Percentiles rank a stretch among this genome's conserved stretches.
Conservation (phyloP, 2,329 filamentous ascomycete genomes). For the Stachybotrys chlorohalonatus region DNA sequence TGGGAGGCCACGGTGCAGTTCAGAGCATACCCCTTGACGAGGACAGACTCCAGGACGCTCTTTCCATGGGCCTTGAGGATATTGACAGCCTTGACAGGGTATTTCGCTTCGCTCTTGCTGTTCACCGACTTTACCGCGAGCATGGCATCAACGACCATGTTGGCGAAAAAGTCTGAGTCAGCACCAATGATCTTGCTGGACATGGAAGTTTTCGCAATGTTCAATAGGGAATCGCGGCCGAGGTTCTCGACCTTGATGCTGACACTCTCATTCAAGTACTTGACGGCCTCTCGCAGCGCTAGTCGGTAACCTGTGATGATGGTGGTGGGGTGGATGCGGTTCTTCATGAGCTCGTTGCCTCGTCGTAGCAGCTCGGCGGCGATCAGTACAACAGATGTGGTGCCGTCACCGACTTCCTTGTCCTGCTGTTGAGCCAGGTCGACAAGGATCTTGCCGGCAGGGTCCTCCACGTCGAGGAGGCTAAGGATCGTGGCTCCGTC, state of each 20-base stretch:
- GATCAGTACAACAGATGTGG: slow-evolving; percentile 94
- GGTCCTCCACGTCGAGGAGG: slow-evolving; percentile 93
- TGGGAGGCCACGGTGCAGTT: slow-evolving; percentile 99
- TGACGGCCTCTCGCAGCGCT: slow-evolving; percentile 89
- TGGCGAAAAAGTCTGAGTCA: slow-evolving; percentile 93
- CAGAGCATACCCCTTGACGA: slow-evolving; percentile 93
- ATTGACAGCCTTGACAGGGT: slow-evolving; percentile 98
- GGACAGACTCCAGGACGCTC: slow-evolving; percentile 74
- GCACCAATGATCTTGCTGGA: slow-evolving; percentile 97
- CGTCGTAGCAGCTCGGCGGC: slow-evolving; percentile 88
- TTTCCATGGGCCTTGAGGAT: slow-evolving; percentile 98
- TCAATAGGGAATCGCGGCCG: slow-evolving; percentile 82
- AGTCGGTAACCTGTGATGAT: slow-evolving; percentile 98
- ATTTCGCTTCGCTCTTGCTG: slow-evolving; percentile 84
- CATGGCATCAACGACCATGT: slow-evolving; percentile 94
- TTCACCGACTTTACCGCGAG: slow-evolving; percentile 89
- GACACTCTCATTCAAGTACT: slow-evolving; percentile 98
- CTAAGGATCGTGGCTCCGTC: slow-evolving; percentile 95
- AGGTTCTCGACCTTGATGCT: slow-evolving; percentile 91
- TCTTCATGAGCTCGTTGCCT: slow-evolving; percentile 98
- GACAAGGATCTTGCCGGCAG: slow-evolving; percentile 95
- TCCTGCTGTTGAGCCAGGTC: slow-evolving; percentile 98
- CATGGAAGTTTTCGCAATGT: slow-evolving; percentile 98
- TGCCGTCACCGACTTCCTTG: slow-evolving; percentile 97
- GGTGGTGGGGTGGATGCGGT: slow-evolving; percentile 98